A percentile compares a stretch with the other conserved stretches of the same genome.
Evolutionary conservation across 169 alveolate genomes (phyloP).

Genomic region (Besnoitia besnoiti): DNA sequence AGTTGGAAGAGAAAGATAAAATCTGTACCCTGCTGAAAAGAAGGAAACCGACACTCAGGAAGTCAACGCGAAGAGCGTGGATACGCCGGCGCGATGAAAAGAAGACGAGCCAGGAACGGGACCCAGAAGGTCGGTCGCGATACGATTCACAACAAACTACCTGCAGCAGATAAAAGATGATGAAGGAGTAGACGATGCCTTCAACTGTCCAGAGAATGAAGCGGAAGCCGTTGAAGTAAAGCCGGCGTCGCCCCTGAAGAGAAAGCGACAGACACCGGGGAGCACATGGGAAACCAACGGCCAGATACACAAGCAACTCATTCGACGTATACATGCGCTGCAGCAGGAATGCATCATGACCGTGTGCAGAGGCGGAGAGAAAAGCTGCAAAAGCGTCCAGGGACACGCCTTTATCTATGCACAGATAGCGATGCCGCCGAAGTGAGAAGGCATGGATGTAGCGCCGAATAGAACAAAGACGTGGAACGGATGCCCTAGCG

Average conservation of each 20-base stretch:
- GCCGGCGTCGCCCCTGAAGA: slow-evolving; percentile 50
- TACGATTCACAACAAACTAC: not conserved
- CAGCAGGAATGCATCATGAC: not conserved
- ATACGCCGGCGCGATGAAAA: not conserved
- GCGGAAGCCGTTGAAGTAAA: slow-evolving; percentile 51
- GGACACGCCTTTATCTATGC: no score
- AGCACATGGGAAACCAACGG: not conserved
- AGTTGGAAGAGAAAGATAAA: no score
- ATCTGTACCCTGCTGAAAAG: no score
- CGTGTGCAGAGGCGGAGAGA: not conserved
- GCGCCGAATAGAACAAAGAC: no score
- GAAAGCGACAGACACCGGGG: not conserved
- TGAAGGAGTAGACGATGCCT: slow-evolving; percentile 46
- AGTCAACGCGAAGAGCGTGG: not conserved
- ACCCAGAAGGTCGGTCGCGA: not conserved
- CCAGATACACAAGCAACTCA: not conserved
- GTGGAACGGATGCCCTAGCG: no score
- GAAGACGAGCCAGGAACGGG: not conserved
- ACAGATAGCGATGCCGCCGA: no score
- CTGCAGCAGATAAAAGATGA: slow-evolving; percentile 43
- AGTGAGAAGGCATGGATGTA: no score
- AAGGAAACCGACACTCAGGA: not conserved
- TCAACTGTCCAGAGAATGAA: slow-evolving; percentile 54
- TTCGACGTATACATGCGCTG: no score
- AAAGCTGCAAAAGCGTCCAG: no score